Evolutionary conservation across 2,329 filamentous ascomycete genomes (phyloP), one percentile per base, ranked within the genome.

Genomic region (Stylonectria norvegica): DNA sequence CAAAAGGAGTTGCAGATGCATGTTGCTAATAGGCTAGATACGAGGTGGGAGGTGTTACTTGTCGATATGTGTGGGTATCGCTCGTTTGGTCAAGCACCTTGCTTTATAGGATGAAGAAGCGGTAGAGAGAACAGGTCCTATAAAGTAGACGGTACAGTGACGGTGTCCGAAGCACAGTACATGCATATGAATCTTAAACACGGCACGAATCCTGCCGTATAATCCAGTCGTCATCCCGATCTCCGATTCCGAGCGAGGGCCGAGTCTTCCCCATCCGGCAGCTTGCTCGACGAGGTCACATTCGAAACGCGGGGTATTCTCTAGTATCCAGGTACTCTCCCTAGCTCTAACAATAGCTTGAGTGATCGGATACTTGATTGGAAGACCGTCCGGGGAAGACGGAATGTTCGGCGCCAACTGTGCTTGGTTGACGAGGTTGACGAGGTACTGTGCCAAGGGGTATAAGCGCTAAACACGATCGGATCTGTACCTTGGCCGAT

Each of bases 1-100:
- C 12, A 47, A 35, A 9, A 56, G 9, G 10, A 39, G 38, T 34
- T 33, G 33, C 17, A 40, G 43, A 39, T 47, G 42, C 53, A 56
- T 56, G 0, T 15, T 52, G 18, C 22, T 42, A 33, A 36, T 38
- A 20, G 25, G n/a, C 20, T 14, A 10, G 30, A 20, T 28, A 30
- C 34, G 34, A 15, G 33, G 18, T 27, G 32, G 31, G 33, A 16
- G 19, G 14, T 18, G 28, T 16, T 27, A 20, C 19, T 17, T 9
- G 30, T 36, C 28, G 28, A 34, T 40, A 31, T 34, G 36, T 32
- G 37, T 34, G 18, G 15, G 27, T 41, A 16, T 12, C 27, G 34
- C 20, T 14, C 14, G 6, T 23, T 15, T 20, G 28, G n/a, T 38
- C 9, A 18, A 19, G 23, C 10, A 30, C 6, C 8, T 30, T 7